Evolutionary conservation across 1,284 basidiomycete species (phyloP).

Genomic region (Cryptococcus sp.): DNA sequence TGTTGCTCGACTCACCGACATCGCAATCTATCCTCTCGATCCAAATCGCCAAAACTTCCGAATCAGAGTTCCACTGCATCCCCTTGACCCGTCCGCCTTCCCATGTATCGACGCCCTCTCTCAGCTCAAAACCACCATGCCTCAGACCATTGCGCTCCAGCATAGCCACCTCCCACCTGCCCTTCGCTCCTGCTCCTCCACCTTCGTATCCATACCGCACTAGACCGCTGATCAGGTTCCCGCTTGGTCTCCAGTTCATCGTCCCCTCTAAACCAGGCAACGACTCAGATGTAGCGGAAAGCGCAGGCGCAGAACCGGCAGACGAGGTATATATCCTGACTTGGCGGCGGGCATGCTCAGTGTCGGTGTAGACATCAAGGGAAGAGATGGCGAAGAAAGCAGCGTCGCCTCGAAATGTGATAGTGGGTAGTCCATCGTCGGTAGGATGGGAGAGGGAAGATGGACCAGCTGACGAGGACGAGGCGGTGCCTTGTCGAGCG

Average conservation of each 20-base stretch:
- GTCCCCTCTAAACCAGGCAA: slow-evolving; percentile 75
- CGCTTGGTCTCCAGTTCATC: slow-evolving; percentile 82
- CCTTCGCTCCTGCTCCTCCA: slow-evolving; percentile 54
- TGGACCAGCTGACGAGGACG: slow-evolving; percentile 32
- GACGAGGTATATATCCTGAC: slow-evolving; percentile 67
- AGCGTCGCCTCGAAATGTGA: slow-evolving; percentile 92
- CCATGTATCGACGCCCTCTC: slow-evolving; percentile 49
- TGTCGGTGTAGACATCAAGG: slow-evolving; percentile 48
- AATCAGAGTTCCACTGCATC: slow-evolving; percentile 83
- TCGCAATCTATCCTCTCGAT: slow-evolving; percentile 61
- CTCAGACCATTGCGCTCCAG: slow-evolving; percentile 92
- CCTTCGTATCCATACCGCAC: slow-evolving; percentile 75
- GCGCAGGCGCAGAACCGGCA: slow-evolving; percentile 52
- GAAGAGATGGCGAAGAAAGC: slow-evolving; percentile 81
- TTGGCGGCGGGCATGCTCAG: slow-evolving; percentile 49
- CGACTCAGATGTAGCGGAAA: slow-evolving; percentile 80
- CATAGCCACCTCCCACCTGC: slow-evolving; percentile 81
- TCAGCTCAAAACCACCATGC: slow-evolving; percentile 79
- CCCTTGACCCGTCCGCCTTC: slow-evolving; percentile 58
- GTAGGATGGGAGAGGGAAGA: slow-evolving; percentile 50
- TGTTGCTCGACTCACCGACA: slow-evolving; percentile 53
- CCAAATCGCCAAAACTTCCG: slow-evolving; percentile 79
- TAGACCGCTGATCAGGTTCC: slow-evolving; percentile 74
- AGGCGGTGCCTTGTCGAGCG: slow-evolving; percentile 54
- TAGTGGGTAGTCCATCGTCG: slow-evolving; percentile 66